Evolutionary conservation across 2,329 filamentous ascomycete species (phyloP).

Genomic region (Ramularia collo-cygni): DNA sequence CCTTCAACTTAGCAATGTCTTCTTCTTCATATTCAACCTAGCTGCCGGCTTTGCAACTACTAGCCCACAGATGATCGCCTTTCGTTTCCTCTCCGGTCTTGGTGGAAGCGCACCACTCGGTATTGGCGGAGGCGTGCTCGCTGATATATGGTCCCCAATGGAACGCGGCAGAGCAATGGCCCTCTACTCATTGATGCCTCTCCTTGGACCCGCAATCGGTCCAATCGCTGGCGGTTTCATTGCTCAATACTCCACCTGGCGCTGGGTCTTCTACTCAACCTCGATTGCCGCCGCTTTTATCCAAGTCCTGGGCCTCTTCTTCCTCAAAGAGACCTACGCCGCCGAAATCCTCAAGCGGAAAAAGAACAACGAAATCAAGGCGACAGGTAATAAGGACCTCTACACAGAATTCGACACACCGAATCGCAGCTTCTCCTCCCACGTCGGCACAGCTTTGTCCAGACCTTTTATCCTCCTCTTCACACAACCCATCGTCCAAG

Average conservation of each 20-base stretch:
- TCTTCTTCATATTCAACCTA: slow-evolving; percentile 34
- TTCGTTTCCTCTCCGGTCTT: slow-evolving; percentile 34
- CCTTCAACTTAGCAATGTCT: slow-evolving; percentile 31
- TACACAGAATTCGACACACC: slow-evolving; percentile 44
- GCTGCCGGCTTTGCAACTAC: slow-evolving; percentile 31
- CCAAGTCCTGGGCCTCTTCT: slow-evolving; percentile 55
- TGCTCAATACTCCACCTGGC: slow-evolving; percentile 57
- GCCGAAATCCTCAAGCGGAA: slow-evolving; percentile 56
- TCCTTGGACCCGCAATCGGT: slow-evolving; percentile 59
- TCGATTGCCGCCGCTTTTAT: slow-evolving; percentile 57
- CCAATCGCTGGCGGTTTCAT: slow-evolving; percentile 62
- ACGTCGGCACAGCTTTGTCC: slow-evolving; percentile 28
- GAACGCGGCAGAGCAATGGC: slow-evolving; percentile 57
- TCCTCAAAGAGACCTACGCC: slow-evolving; percentile 59
- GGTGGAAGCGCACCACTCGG: slow-evolving; percentile 33
- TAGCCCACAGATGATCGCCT: slow-evolving; percentile 30
- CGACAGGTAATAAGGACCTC: slow-evolving; percentile 54
- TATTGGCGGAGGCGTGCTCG: slow-evolving; percentile 33
- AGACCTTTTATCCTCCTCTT: slow-evolving; percentile 31
- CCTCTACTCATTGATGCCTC: slow-evolving; percentile 56
- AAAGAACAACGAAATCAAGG: slow-evolving; percentile 49
- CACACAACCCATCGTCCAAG: slow-evolving; percentile 33
- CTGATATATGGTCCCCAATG: slow-evolving; percentile 55
- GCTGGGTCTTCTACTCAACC: slow-evolving; percentile 66
- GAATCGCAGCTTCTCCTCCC: slow-evolving; percentile 26